A percentile compares a stretch with the other conserved stretches of the same genome.
Conservation (phyloP, 164 flowering plant genomes). For the Magnolia sinica region DNA sequence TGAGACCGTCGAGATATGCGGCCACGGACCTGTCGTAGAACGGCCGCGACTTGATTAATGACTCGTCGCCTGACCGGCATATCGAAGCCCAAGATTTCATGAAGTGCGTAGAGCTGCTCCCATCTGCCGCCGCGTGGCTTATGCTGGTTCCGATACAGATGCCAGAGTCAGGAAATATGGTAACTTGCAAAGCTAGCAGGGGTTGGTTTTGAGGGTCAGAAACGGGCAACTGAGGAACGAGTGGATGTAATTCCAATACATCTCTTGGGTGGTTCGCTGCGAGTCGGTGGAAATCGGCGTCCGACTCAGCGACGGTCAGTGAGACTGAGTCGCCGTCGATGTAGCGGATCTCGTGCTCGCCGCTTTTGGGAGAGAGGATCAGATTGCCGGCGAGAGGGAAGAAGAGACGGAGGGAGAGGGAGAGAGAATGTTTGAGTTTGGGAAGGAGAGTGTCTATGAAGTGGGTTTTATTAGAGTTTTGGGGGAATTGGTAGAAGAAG, state of each 20-base stretch:
- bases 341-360: conserved; percentile 21
- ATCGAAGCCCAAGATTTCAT: conserved; percentile 16
- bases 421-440: conserved; percentile 32
- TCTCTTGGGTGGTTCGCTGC: not conserved
- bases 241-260: conserved; percentile 1
- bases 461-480: not conserved
- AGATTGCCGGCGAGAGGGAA: conserved; percentile 35
- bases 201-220: conserved; percentile 2
- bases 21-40: not conserved
- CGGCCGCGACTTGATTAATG: not conserved
- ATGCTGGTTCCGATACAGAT: conserved; percentile 10
- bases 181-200: conserved; percentile 9
- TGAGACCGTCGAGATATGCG: not conserved
- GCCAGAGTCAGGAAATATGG: conserved; percentile 14
- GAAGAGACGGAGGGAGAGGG: conserved; percentile 36
- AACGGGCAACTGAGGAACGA: conserved; percentile 2
- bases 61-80: conserved; percentile 5
- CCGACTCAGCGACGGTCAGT: conserved; percentile 15
- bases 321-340: conserved; percentile 27
- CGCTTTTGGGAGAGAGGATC: conserved; percentile 15
- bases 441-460: conserved; percentile 16
- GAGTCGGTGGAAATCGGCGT: conserved; percentile 4
- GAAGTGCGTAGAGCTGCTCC: conserved; percentile 5
- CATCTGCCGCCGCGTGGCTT: conserved; percentile 9
- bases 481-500: conserved; percentile 14